Evolutionary conservation across 164 flowering plant species (phyloP).

Genomic region (Sedum album): DNA sequence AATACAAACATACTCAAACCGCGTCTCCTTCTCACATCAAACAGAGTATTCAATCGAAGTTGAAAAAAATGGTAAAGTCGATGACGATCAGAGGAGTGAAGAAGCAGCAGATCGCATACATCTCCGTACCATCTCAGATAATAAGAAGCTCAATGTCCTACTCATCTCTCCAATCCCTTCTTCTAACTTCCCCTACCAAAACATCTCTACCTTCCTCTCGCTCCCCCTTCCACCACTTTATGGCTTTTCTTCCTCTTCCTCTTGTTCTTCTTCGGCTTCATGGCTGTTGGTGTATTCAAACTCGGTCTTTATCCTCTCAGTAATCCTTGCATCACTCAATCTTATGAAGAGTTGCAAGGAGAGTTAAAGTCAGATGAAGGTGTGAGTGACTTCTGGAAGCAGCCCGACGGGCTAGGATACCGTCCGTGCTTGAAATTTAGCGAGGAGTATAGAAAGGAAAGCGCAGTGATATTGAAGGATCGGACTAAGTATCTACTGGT

Average conservation of each 20-base stretch:
- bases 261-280: constrained; percentile 46
- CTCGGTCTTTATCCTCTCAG: constrained; percentile 30
- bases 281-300: too few relatives aligned
- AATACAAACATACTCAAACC: neutral
- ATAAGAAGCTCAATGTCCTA: constrained; percentile 26
- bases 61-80: constrained; percentile 37
- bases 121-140: constrained; percentile 36
- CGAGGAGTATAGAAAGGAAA: constrained; percentile 33
- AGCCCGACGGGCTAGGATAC: constrained; percentile 80
- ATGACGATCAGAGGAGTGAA: constrained; percentile 13
- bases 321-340: constrained; percentile 2
- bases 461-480: constrained; percentile 36
- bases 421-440: constrained; percentile 66
- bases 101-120: constrained; percentile 27
- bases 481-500: constrained; percentile 71
- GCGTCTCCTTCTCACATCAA: neutral
- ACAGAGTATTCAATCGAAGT: too few relatives aligned
- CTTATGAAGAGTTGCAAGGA: neutral
- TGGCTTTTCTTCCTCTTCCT: constrained; percentile 17
- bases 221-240: constrained; percentile 27
- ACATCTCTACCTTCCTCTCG: constrained; percentile 21
- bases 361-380: constrained; percentile 9
- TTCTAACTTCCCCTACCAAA: constrained; percentile 22
- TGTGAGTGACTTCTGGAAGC: constrained; percentile 64
- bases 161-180: constrained; percentile 30